Conservation (phyloP, 208 protist species). For the Wallacemonas rigidus region DNA sequence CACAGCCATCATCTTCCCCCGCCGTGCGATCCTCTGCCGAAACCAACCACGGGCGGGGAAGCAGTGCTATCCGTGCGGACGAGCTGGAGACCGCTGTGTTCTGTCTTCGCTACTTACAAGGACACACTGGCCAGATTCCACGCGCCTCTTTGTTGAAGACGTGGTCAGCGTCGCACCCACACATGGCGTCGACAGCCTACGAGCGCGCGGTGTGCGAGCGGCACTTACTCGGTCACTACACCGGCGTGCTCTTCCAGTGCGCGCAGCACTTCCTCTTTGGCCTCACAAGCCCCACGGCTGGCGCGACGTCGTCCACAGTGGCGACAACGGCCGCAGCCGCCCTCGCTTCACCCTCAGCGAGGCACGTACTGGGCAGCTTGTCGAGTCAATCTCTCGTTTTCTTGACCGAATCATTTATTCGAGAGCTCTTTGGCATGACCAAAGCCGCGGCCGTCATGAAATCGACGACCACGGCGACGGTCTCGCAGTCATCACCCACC, state of each 20-base stretch:
- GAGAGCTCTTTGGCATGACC: constrained; percentile 1
- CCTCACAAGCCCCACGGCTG: not conserved
- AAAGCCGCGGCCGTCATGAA: not conserved
- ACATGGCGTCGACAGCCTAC: not conserved
- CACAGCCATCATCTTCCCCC: not conserved
- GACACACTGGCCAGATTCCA: constrained; percentile 27
- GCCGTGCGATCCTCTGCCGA: not conserved
- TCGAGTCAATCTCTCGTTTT: not conserved
- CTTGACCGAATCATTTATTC: constrained; percentile 1
- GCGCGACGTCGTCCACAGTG: not conserved
- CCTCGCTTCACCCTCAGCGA: not conserved
- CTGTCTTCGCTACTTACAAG: constrained; percentile 33
- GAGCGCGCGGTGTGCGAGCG: not conserved
- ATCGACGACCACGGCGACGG: not conserved
- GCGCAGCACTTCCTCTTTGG: not conserved
- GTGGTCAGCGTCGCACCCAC: not conserved
- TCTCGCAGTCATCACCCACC: not conserved
- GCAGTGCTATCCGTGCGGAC: not conserved
- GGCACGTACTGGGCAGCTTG: constrained; percentile 3
- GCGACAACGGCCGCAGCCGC: not conserved
- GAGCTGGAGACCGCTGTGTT: constrained; percentile 33
- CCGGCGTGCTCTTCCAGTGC: not conserved
- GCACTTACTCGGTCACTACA: not conserved
- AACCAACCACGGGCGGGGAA: not conserved
- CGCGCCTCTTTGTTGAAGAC: not conserved